Base-by-base conservation (phyloP, 371 early-diverging fungal genomes). In the Mucor irregularis region DNA sequence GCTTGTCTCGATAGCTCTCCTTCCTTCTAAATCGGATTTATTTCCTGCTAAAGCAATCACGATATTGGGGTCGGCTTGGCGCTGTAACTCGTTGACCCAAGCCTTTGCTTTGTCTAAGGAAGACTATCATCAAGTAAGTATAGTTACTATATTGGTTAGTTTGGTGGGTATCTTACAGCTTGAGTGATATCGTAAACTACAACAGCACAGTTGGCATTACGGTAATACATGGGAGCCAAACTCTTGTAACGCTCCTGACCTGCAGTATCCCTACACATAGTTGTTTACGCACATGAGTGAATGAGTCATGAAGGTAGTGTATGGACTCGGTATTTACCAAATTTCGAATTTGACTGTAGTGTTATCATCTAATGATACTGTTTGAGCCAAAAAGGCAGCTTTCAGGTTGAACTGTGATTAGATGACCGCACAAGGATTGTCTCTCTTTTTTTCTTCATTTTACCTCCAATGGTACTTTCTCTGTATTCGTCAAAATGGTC, bases 181-280 rank as follows among this genome's bases (percentile, higher is more conserved):
- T 96, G 95, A 33, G 98, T 97, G 64, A 99, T 92, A 79, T 99
- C 99, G 68, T 98, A 99, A 14, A 92, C 98, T 19, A 97, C 95
- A 5, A 96, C 88, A 4, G 96, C 97, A 48, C 93, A 95, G 71
- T 92, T 92, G 17, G 99, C 98, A 69, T 95, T 95, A 50, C 99
- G 84, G 73, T 99, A 99, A 78, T 98, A 99, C 95, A 96, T 97
- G 30, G 96, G 98, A 31, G 99, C 99, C 66, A 99, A 89, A 60
- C 90, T 90, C 86, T 91, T 90, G 78, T 93, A 96, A 53, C 95
- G 82, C 75, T 96, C 95, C 82, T 92, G 95, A 42, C 91, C 94
- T 22, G 95, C 95, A 5, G 96, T 96, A 64, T 96, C 96, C 96
- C 88, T 87, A 59, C n/a, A n/a, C n/a, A n/a, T n/a, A n/a, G n/a